Conservation (phyloP, 129 eudicot genomes). For the Calendula officinalis region DNA sequence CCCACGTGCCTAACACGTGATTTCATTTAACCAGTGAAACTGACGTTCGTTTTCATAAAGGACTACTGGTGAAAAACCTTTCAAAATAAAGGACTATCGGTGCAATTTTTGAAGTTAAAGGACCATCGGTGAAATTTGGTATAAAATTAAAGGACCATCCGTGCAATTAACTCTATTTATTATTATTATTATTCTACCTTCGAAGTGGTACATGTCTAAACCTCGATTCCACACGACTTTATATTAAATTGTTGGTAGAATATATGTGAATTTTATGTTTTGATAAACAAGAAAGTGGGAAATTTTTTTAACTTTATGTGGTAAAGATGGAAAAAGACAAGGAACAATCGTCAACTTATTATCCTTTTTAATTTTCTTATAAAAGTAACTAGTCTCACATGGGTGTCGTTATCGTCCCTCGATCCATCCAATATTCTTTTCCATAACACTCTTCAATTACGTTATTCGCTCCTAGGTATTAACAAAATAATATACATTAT, state of each 20-base stretch:
- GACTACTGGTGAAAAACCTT: too few relatives aligned
- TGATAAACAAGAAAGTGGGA: constrained; percentile 4
- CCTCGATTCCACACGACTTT: too few relatives aligned
- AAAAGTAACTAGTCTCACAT: constrained; percentile 25
- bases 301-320: constrained; percentile 1
- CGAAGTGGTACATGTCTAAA: too few relatives aligned
- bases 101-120: too few relatives aligned
- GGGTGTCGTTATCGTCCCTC: constrained; percentile 27
- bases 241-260: neutral
- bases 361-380: constrained; percentile 23
- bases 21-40: too few relatives aligned
- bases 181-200: too few relatives aligned
- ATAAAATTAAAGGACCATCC: too few relatives aligned
- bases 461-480: constrained; percentile 31
- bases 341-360: constrained; percentile 24
- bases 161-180: too few relatives aligned
- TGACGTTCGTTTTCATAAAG: too few relatives aligned
- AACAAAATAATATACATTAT: neutral
- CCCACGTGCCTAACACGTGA: too few relatives aligned
- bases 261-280: neutral
- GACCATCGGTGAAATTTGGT: too few relatives aligned
- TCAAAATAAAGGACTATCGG: too few relatives aligned
- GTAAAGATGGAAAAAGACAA: constrained; percentile 26
- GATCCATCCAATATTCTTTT: constrained; percentile 33
- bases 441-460: constrained; percentile 22